Evolutionary conservation across 768 basidiomycete species (phyloP).

Genomic region (Tricholoma saponaceum): DNA sequence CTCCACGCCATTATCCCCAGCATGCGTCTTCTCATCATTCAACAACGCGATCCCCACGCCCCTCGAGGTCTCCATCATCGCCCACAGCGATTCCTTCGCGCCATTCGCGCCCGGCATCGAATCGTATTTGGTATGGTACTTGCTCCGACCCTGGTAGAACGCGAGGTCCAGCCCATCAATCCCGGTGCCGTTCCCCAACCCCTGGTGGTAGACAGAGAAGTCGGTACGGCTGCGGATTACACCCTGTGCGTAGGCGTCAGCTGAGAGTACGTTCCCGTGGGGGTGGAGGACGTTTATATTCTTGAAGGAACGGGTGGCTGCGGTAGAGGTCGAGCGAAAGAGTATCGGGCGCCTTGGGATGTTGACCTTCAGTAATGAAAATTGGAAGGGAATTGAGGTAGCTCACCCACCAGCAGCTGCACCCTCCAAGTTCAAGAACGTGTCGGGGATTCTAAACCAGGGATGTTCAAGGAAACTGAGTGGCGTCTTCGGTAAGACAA

Average conservation of each 20-base stretch:
- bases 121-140: conserved; percentile 76
- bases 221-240: conserved; percentile 70
- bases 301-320: conserved; percentile 49
- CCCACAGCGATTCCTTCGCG: conserved; percentile 55
- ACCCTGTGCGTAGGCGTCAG: conserved; percentile 65
- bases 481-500: not conserved
- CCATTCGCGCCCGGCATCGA: conserved; percentile 56
- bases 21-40: conserved; percentile 41
- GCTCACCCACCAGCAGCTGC: conserved; percentile 73
- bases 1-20: not conserved
- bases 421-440: conserved; percentile 81
- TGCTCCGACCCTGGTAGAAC: conserved; percentile 70
- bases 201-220: conserved; percentile 58
- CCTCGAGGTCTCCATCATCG: conserved; percentile 67
- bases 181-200: conserved; percentile 44
- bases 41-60: conserved; percentile 54
- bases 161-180: conserved; percentile 76
- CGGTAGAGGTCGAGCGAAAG: conserved; percentile 66
- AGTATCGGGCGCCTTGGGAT: conserved; percentile 63
- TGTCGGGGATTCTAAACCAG: conserved; percentile 61
- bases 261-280: conserved; percentile 66
- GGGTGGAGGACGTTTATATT: conserved; percentile 48
- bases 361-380: conserved; percentile 14
- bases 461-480: conserved; percentile 67
- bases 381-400: not conserved